Evolutionary conservation across 192 early-diverging fungal species (phyloP), one percentile per base, ranked within the genome.

Genomic region (Globomyces pollinis-pini): DNA sequence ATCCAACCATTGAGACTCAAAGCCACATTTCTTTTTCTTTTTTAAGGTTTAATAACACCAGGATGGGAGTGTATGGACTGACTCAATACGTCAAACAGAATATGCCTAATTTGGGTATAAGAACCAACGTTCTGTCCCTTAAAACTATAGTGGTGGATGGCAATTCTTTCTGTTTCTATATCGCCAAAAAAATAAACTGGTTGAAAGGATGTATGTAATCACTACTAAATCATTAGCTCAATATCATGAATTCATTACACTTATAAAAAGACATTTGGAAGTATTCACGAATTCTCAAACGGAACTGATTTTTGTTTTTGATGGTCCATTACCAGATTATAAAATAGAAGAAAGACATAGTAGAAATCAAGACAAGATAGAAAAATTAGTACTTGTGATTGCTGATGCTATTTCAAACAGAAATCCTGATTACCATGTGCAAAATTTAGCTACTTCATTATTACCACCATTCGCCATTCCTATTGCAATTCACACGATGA

Each of bases 11-110:
- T n/a, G n/a, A n/a, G n/a, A n/a, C n/a, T n/a, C n/a, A n/a, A n/a
- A n/a, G n/a, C n/a, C 16, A 7, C 15, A 47, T 47, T 47, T 47
- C 28, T 36, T 47, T 47, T 47, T 47, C 23, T 47, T 47, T 47
- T 47, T 3, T 47, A 47, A n/a, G n/a, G n/a, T n/a, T n/a, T n/a
- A n/a, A n/a, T n/a, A n/a, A n/a, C n/a, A n/a, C n/a, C n/a, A n/a
- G n/a, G n/a, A n/a, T 47, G 44, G 44, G 44, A 47, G 2, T 47
- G 28, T 47, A 28, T 47, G 44, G 44, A 26, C 44, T 47, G 6
- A 47, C 44, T 7, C 23, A 28, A 15, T 26, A 47, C 5, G 28
- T 47, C 0, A 47, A 47, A 26, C 44, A 47, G 15, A 47, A 47
- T 26, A 28, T 47, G 9, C 44, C 44, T 6, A 47, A 26, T 15